Evolutionary conservation across 1,284 basidiomycete genomes (phyloP).

Genomic region (Rhodofomes roseus): DNA sequence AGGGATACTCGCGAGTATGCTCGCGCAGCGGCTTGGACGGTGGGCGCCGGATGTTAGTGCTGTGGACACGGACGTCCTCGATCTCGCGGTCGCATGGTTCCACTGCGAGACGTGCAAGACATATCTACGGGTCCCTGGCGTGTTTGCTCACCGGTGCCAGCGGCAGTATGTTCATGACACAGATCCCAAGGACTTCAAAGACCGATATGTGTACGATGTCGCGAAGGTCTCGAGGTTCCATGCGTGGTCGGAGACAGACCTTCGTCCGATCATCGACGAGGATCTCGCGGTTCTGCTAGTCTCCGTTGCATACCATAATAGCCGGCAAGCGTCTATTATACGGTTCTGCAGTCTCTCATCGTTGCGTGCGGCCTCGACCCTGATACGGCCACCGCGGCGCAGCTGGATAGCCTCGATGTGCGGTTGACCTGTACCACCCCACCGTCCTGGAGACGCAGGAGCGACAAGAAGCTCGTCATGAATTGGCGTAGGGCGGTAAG

Average conservation of each 20-base stretch:
- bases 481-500: neutral
- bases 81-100: slow-evolving; percentile 3
- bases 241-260: neutral
- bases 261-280: neutral
- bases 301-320: no score
- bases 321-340: no score
- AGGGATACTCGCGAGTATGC: neutral
- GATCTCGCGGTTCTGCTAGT: neutral
- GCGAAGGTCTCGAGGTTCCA: neutral
- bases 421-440: neutral
- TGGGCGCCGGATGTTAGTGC: no score
- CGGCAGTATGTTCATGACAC: neutral
- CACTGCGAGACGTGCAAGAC: neutral
- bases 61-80: no score
- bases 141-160: slow-evolving; percentile 3
- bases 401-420: neutral
- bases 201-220: neutral
- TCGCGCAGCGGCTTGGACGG: no score
- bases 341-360: neutral
- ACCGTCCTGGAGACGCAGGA: neutral
- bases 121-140: neutral
- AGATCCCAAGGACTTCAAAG: neutral
- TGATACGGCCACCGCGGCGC: neutral
- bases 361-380: neutral
- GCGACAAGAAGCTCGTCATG: neutral